These are phyloP conservation scores for Blastomyces silverae DNA, from an alignment of 2,329 filamentous ascomycete species.

Conservation along the genomic window DNA sequence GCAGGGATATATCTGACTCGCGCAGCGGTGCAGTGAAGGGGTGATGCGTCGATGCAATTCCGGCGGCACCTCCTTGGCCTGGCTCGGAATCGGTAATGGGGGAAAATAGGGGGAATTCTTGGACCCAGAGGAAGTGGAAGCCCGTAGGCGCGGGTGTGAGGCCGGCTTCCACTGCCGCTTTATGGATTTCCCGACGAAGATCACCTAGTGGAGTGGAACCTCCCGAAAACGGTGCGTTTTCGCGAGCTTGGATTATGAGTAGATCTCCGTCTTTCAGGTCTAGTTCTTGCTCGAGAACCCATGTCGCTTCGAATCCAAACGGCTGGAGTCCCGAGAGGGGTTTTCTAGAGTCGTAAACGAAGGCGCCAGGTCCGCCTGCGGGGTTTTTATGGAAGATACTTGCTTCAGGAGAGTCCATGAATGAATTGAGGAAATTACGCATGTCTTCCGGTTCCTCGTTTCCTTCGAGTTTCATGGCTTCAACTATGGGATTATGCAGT, in stretches of 20 bases:
- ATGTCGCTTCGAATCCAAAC: constrained; percentile 65
- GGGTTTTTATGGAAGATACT: constrained; percentile 59
- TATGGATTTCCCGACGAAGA: constrained; percentile 63
- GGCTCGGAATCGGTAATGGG: constrained; percentile 59
- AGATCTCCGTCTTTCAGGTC: constrained; percentile 65
- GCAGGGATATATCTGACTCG: constrained; percentile 62
- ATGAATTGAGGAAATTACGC: constrained; percentile 57
- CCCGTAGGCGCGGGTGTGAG: constrained; percentile 47
- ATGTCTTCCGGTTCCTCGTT: constrained; percentile 48
- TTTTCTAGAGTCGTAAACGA: constrained; percentile 65
- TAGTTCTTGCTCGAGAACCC: constrained; percentile 50
- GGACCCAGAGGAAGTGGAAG: constrained; percentile 76
- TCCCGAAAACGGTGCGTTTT: constrained; percentile 57
- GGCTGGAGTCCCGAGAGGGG: constrained; percentile 71
- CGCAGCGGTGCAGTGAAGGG: constrained; percentile 86
- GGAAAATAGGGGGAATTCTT: constrained; percentile 87
- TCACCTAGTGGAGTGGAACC: constrained; percentile 68
- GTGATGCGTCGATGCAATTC: constrained; percentile 83
- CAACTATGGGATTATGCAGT: constrained; percentile 61
- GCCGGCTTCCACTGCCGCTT: constrained; percentile 57
- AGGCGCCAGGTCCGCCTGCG: constrained; percentile 71
- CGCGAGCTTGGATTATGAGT: constrained; percentile 72
- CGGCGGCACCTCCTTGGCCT: constrained; percentile 73
- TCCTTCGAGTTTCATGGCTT: constrained; percentile 60
- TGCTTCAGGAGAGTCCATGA: constrained; percentile 61